phyloP scores from a whole-genome alignment of 768 basidiomycete genomes.

The Hygrocybe punicea region DNA sequence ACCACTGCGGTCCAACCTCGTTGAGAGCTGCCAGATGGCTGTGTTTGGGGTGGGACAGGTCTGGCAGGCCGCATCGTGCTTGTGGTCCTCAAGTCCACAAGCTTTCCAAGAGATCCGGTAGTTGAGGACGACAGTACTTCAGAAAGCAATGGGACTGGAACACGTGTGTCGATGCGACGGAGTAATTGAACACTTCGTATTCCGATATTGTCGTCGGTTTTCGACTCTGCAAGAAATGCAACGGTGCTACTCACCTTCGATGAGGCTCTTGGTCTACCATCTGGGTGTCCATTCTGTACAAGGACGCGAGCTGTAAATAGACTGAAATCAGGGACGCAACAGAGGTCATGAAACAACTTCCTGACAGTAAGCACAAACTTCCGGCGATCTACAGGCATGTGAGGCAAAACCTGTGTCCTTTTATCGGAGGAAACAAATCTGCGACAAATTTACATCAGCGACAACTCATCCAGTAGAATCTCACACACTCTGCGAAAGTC shows the following conservation, averaged over 20 bases:
- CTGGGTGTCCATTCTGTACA: slow-evolving; percentile 80
- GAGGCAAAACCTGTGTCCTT: slow-evolving; percentile 68
- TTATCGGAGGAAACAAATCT: slow-evolving; percentile 72
- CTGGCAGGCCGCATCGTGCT: neutral
- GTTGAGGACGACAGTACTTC: slow-evolving; percentile 31
- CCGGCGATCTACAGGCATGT: slow-evolving; percentile 74
- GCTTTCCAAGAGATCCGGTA: slow-evolving; percentile 50
- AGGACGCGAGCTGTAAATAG: slow-evolving; percentile 57
- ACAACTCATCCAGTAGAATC: slow-evolving; percentile 12
- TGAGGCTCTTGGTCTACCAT: slow-evolving; percentile 92
- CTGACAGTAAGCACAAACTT: slow-evolving; percentile 79
- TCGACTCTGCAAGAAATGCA: neutral
- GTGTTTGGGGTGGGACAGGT: slow-evolving; percentile 5
- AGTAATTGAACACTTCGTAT: slow-evolving; percentile 68
- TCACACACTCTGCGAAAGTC: slow-evolving; percentile 75
- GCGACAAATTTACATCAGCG: slow-evolving; percentile 5
- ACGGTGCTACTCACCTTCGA: slow-evolving; percentile 44
- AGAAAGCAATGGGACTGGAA: slow-evolving; percentile 72
- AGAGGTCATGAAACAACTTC: slow-evolving; percentile 9
- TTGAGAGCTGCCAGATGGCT: slow-evolving; percentile 7
- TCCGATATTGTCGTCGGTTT: neutral
- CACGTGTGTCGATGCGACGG: slow-evolving; percentile 75
- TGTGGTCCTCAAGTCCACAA: slow-evolving; percentile 45
- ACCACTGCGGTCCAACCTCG: slow-evolving; percentile 28
- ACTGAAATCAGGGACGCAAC: neutral